Evolutionary conservation across 164 flowering plant genomes (phyloP), one percentile per base, ranked within the genome.

Genomic region (Stephania japonica): DNA sequence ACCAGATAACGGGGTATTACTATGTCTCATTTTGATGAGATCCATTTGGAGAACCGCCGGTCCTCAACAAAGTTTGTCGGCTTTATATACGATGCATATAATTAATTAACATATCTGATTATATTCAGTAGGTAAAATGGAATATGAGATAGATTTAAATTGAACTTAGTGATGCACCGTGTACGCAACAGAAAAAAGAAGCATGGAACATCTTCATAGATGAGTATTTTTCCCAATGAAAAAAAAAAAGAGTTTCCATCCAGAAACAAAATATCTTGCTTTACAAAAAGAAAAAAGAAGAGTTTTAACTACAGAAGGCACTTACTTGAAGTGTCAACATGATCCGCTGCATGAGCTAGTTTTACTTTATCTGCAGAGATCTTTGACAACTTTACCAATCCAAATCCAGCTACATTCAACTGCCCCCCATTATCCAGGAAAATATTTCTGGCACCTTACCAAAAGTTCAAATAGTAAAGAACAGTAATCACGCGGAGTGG

Each of bases 401-500:
- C 99, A 83, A 96, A 93, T 66, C 98, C 97, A 41, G 97, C 83
- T 32, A 96, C 84, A 87, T 96, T 96, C 86, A 93, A 77, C 49
- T 81, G 95, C 42, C 97, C 97, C 79, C 90, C 97, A 87, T 76
- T 85, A 85, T 93, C 98, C 86, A 93, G 97, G 94, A 91, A 91
- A 89, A 96, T 86, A 90, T 96, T 96, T 91, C 98, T 96, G 99
- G 92, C 98, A 96, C 97, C 99, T 96, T 96, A 86, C 87, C 85
- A 87, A 89, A 83, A 84, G 80, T 88, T 86, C 83, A 85, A 80
- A 84, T 83, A 85, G 92, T 91, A 90, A 85, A 92, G 82, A 84
- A 81, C 75, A 75, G 84, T 76, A 81, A 80, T 77, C 70, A 79
- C 74, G 47, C 49, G 41, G 67, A 77, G 42, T 75, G 83, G 77